Percentiles rank a stretch among this genome's conserved stretches.
These are phyloP conservation scores for Pilatotrama ljubarskyi DNA, from an alignment of 768 basidiomycete genomes.

Conservation along the genomic window DNA sequence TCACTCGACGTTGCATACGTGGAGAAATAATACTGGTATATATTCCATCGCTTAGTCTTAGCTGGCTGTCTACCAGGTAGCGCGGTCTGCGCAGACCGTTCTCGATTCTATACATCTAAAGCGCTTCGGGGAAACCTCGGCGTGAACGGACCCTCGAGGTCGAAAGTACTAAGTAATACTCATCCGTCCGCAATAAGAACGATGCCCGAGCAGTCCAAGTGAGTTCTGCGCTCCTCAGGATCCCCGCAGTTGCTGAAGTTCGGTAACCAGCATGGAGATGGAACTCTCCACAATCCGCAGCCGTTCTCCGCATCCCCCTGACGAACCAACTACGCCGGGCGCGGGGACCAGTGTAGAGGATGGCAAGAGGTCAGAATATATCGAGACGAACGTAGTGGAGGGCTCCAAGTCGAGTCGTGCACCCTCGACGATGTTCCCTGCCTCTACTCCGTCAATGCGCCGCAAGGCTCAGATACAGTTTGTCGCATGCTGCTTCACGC, in stretches of 20 bases:
- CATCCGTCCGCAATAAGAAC: neutral
- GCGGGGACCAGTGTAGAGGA: constrained; percentile 1
- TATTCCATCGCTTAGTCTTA: too few relatives aligned
- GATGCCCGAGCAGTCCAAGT: neutral
- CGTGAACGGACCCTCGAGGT: neutral
- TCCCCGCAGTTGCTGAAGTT: neutral
- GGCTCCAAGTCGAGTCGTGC: neutral
- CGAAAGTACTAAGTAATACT: neutral
- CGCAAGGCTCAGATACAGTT: constrained; percentile 45
- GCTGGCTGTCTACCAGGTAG: too few relatives aligned
- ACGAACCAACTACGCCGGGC: neutral
- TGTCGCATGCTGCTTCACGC: constrained; percentile 50
- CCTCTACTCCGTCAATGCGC: constrained; percentile 11
- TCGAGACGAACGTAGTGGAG: constrained; percentile 4
- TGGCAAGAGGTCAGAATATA: constrained; percentile 13
- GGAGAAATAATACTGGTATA: neutral
- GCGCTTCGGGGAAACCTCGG: constrained; percentile 3
- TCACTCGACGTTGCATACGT: constrained; percentile 6
- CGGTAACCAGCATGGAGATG: constrained; percentile 4
- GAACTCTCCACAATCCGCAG: constrained; percentile 13
- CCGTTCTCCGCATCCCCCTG: constrained; percentile 16
- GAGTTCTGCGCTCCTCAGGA: neutral
- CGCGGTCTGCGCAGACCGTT: too few relatives aligned
- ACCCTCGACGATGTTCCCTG: neutral
- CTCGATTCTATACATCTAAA: neutral